phyloP scores from a whole-genome alignment of 2,329 filamentous ascomycete species.

The Penicillium sp. region DNA sequence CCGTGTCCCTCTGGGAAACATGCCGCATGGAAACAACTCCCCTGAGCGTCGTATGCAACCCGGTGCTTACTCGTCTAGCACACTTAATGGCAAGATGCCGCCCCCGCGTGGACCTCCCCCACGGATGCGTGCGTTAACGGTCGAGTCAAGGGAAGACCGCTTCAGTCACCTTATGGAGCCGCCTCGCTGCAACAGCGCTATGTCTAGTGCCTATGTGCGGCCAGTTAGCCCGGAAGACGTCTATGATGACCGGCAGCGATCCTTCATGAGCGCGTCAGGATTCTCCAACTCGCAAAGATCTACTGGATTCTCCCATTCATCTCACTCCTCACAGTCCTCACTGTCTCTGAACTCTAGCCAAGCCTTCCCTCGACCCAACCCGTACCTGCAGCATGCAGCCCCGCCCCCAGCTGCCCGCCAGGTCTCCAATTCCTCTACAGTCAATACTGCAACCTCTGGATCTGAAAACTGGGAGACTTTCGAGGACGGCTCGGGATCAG shows the following conservation, averaged over 20 bases:
- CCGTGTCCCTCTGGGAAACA: constrained; percentile 48
- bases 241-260: constrained; percentile 68
- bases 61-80: constrained; percentile 43
- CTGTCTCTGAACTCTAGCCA: constrained; percentile 35
- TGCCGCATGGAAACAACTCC: constrained; percentile 65
- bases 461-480: constrained; percentile 99
- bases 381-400: constrained; percentile 38
- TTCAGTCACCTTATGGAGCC: constrained; percentile 38
- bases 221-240: constrained; percentile 74
- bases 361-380: constrained; percentile 36
- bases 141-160: constrained; percentile 49
- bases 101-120: constrained; percentile 68
- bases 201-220: constrained; percentile 54
- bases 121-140: constrained; percentile 83
- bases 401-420: constrained; percentile 58
- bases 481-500: constrained; percentile 75
- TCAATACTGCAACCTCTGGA: constrained; percentile 68
- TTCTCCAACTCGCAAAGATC: constrained; percentile 40
- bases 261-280: constrained; percentile 47
- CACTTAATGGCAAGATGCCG: constrained; percentile 51
- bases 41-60: constrained; percentile 65
- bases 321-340: constrained; percentile 44
- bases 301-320: constrained; percentile 41
- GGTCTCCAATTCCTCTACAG: constrained; percentile 67
- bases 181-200: constrained; percentile 54